These are phyloP conservation scores for Scortechinia acanthostroma DNA, from an alignment of 2,329 filamentous ascomycete genomes.

Conservation along the genomic window DNA sequence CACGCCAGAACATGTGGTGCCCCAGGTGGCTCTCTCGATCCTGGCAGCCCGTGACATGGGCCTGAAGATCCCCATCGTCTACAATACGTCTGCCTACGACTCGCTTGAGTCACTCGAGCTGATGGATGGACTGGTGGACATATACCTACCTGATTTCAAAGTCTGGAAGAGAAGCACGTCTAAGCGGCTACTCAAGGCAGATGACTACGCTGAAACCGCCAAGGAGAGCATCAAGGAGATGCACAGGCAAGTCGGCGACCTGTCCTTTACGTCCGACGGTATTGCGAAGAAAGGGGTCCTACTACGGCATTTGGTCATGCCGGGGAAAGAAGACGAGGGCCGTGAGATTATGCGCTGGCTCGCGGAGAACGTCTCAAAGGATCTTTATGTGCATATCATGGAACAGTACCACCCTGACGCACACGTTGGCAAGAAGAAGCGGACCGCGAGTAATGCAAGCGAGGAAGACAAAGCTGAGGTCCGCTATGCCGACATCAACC, in stretches of 20 bases:
- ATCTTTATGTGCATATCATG: conserved; percentile 81
- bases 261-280: conserved; percentile 75
- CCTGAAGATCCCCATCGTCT: conserved; percentile 67
- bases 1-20: conserved; percentile 80
- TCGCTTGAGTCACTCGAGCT: conserved; percentile 65
- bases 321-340: conserved; percentile 69
- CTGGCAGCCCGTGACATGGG: conserved; percentile 66
- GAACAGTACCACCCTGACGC: conserved; percentile 79
- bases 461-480: conserved; percentile 32
- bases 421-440: conserved; percentile 68
- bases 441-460: conserved; percentile 15
- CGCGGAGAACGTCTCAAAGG: conserved; percentile 63
- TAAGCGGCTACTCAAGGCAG: conserved; percentile 68
- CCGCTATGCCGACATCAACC: conserved; percentile 73
- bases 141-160: conserved; percentile 86
- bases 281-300: conserved; percentile 73
- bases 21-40: conserved; percentile 73
- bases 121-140: conserved; percentile 74
- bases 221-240: conserved; percentile 74
- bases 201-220: conserved; percentile 67
- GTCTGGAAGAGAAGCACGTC: conserved; percentile 65
- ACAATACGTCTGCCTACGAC: conserved; percentile 81
- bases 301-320: conserved; percentile 79
- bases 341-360: conserved; percentile 71
- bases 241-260: conserved; percentile 74